These are phyloP conservation scores for Nicotiana undulata DNA, from an alignment of 257 asterid genomes.

Conservation along the genomic window DNA sequence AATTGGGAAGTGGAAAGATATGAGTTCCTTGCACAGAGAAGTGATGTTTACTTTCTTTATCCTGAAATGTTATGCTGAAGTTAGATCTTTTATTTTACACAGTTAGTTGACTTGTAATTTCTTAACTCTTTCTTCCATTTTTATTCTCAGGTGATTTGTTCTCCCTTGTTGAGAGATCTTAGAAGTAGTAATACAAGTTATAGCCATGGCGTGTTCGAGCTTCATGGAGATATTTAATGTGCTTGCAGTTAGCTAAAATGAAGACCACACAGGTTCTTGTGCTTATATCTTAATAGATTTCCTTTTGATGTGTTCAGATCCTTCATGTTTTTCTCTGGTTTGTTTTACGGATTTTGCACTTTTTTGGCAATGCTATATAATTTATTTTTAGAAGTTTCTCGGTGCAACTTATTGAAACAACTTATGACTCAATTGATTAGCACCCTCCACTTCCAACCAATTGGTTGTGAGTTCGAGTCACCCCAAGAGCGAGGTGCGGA, in stretches of 20 bases:
- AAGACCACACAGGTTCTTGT: constrained; percentile 10
- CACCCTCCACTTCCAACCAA: too few relatives aligned
- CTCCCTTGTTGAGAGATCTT: not conserved
- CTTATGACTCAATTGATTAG: too few relatives aligned
- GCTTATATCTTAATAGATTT: not conserved
- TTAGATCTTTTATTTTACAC: not conserved
- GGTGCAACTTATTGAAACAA: too few relatives aligned
- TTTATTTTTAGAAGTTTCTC: not conserved
- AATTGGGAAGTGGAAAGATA: not conserved
- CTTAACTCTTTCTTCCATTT: not conserved
- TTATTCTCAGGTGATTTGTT: not conserved
- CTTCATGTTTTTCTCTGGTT: not conserved
- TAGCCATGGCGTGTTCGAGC: not conserved
- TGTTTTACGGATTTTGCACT: not conserved
- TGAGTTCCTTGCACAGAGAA: not conserved
- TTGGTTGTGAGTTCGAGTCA: too few relatives aligned
- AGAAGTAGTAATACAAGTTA: not conserved
- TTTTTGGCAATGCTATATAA: not conserved
- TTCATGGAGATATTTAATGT: constrained; percentile 9
- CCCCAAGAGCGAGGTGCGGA: too few relatives aligned
- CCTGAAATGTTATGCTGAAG: not conserved
- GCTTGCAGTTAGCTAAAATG: constrained; percentile 10
- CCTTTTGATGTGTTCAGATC: not conserved
- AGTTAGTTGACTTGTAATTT: not conserved
- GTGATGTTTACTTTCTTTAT: not conserved